Base-by-base conservation (phyloP, 1,139 yeast genomes). In the Blastobotrys aristatus region DNA sequence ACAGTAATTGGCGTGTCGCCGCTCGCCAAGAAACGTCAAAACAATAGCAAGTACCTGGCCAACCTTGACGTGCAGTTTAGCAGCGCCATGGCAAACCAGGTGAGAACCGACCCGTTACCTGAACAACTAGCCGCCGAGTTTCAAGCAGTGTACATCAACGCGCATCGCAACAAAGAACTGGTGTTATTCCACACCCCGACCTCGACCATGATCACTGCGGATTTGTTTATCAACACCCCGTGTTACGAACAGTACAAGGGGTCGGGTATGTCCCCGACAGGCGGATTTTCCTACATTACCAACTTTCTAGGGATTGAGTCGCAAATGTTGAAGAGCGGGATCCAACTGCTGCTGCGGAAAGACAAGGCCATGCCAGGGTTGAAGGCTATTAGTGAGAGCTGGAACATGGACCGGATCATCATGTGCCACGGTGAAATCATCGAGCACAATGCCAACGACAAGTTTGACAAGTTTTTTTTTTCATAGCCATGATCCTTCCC, bases 361-460 rank as follows among this genome's bases (percentile, higher is more conserved):
- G 21, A 7, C n/a, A 17, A 18, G 21, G 53, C 53, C 11, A 53
- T 42, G 49, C 45, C 32, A 49, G 49, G 29, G 78, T 51, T 76
- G 46, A 56, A 65, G 43, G 64, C 66, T 3, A 65, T 79, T 41
- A 53, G 63, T 45, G 38, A 34, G 24, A 47, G 55, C 11, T 75
- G 79, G 79, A 74, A 74, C 41, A 75, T 79, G 52, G 71, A 74
- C 20, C 66, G 68, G 18, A 68, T 80, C 48, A 73, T 81, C 30
- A 69, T 75, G 58, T 76, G 82, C 53, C 87, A 81, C 57, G 87
- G 86, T 6, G 75, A 75, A 48, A 68, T 77, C 14, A 63, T 79
- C 48, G 77, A 75, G 14, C 59, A 60, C 3, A 65, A 70, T 45
- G 80, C 74, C n/a, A 70, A 70, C 51, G 58, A 60, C 21, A 51